phyloP scores from a whole-genome alignment of 208 protist genomes.

The Trypanosoma cruzi region DNA sequence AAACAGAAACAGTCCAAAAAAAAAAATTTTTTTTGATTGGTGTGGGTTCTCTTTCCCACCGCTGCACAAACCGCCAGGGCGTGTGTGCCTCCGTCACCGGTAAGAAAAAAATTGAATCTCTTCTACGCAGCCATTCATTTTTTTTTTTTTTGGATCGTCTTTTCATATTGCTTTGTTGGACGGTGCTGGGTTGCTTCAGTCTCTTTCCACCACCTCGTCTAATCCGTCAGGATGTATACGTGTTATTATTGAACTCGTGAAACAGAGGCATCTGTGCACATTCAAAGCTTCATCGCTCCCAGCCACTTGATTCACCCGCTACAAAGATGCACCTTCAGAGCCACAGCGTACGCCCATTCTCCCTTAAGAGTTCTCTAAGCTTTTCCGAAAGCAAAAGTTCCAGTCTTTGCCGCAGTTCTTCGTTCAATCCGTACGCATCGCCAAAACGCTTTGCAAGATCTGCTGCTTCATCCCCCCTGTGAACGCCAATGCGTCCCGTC shows the following conservation, averaged over 20 bases:
- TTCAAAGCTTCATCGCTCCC: not conserved
- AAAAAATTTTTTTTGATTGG: no score
- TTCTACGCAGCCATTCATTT: not conserved
- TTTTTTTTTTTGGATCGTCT: no score
- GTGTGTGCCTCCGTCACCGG: no score
- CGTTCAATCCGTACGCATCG: conserved; percentile 33
- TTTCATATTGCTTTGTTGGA: no score
- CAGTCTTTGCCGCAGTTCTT: conserved; percentile 18
- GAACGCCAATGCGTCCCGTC: conserved; percentile 48
- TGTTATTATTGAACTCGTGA: not conserved
- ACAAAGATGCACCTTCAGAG: conserved; percentile 5
- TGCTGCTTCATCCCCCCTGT: conserved; percentile 37
- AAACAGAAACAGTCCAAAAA: not conserved
- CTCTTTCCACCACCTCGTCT: not conserved
- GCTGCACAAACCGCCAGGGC: no score
- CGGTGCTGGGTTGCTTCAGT: no score
- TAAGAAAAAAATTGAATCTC: no score
- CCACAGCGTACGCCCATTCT: conserved; percentile 17
- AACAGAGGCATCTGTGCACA: not conserved
- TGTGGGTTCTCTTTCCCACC: no score
- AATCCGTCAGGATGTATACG: not conserved
- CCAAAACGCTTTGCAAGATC: conserved; percentile 40
- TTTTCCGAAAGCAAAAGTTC: conserved; percentile 25
- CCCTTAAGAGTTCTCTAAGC: conserved; percentile 9
- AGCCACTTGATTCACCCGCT: not conserved